A percentile compares a stretch with the other conserved stretches of the same genome.
Conservation (phyloP, 495 filamentous ascomycete genomes). For the Hypoxylon trugodes region DNA sequence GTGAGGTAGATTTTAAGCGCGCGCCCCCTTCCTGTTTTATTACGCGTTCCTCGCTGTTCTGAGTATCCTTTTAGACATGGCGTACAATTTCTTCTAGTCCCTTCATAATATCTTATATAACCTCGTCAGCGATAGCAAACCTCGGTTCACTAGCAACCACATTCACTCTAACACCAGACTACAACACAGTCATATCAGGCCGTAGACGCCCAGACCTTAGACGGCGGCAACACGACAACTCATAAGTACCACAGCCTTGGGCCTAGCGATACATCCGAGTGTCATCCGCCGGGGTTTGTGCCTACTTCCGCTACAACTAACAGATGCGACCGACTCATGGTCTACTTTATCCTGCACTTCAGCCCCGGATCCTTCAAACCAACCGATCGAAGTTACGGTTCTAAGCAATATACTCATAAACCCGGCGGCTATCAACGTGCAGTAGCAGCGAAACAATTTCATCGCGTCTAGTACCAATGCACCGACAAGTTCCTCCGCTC, state of each 20-base stretch:
- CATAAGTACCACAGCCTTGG: slow-evolving; percentile 14
- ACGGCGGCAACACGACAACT: slow-evolving; percentile 6
- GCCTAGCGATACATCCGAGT: slow-evolving; percentile 5
- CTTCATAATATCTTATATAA: neutral
- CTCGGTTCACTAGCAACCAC: slow-evolving; percentile 15
- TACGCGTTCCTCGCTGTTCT: too few relatives aligned
- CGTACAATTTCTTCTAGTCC: neutral
- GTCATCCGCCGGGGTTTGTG: slow-evolving; percentile 8
- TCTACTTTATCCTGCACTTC: slow-evolving; percentile 15
- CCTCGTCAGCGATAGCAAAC: neutral
- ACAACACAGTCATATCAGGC: slow-evolving; percentile 3
- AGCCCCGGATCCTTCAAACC: neutral
- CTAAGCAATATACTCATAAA: neutral
- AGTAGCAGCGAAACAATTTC: slow-evolving; percentile 2
- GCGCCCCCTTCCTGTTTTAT: too few relatives aligned
- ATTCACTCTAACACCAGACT: slow-evolving; percentile 12
- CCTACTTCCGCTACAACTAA: neutral
- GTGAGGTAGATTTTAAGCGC: too few relatives aligned
- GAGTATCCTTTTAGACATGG: too few relatives aligned
- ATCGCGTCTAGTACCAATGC: neutral
- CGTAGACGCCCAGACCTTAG: slow-evolving; percentile 2
- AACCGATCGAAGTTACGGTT: neutral
- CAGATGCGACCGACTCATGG: slow-evolving; percentile 7
- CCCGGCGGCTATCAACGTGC: slow-evolving; percentile 13
- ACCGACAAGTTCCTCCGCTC: neutral